These are phyloP conservation scores for Thermothielavioides terrestris DNA, from an alignment of 495 filamentous ascomycete genomes.

Conservation along the genomic window DNA sequence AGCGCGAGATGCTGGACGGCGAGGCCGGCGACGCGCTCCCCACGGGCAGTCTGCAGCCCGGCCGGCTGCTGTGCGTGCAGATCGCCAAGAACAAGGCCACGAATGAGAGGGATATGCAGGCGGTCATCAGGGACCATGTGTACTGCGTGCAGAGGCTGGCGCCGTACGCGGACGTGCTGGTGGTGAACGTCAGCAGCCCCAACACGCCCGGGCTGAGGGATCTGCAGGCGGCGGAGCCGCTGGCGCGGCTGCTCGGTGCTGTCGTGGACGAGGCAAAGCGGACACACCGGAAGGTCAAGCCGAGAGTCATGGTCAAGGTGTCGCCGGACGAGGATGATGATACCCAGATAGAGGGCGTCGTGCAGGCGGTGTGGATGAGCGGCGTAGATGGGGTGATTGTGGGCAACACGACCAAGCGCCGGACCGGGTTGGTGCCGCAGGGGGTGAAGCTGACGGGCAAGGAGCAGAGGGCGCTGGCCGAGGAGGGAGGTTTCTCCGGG, in stretches of 20 bases:
- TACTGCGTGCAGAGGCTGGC: conserved; percentile 75
- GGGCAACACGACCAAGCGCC: conserved; percentile 88
- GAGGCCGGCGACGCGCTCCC: conserved; percentile 49
- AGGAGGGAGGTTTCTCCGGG: conserved; percentile 85
- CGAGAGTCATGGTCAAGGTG: conserved; percentile 92
- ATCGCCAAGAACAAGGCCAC: conserved; percentile 95
- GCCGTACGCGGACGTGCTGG: conserved; percentile 82
- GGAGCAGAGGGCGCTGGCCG: conserved; percentile 58
- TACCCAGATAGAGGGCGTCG: conserved; percentile 75
- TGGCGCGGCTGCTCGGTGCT: conserved; percentile 68
- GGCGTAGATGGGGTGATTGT: conserved; percentile 94
- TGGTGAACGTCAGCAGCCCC: conserved; percentile 93
- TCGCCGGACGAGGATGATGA: conserved; percentile 86
- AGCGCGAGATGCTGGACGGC: conserved; percentile 64
- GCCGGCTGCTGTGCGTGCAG: conserved; percentile 80
- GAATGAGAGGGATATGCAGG: conserved; percentile 70
- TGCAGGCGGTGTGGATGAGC: conserved; percentile 70
- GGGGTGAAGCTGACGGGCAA: conserved; percentile 53
- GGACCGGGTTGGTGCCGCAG: conserved; percentile 57
- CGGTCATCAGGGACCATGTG: conserved; percentile 77
- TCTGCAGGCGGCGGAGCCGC: conserved; percentile 70
- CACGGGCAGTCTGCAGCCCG: conserved; percentile 65
- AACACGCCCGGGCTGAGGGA: conserved; percentile 87
- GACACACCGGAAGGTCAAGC: conserved; percentile 60
- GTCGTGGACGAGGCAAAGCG: conserved; percentile 69